Base-by-base conservation (phyloP, 805 yeast species). In the Candida qinlingensis region DNA sequence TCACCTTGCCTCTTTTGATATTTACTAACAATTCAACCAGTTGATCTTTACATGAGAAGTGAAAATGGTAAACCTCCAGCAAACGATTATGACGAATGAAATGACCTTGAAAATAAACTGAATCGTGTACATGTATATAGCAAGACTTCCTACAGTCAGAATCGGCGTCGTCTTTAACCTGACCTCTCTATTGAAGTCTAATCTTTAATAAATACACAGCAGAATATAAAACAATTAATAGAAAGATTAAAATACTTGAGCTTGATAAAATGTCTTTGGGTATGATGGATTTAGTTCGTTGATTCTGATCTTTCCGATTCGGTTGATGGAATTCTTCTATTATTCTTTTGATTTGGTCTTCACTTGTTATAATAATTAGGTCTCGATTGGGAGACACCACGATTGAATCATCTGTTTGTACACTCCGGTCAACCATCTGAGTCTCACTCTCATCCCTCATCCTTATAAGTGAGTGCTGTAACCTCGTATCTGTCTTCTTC, bases 1-100 rank as follows among this genome's bases (percentile, higher is more conserved):
- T 37, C 7, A 37, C 11, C 10, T 13, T 33, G 13, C 19, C 7
- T 33, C 28, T 19, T 7, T 13, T 19, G 8, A 19, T 35, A 31
- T 45, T 39, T 42, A 44, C 41, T 30, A 35, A 34, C 43, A 30
- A 36, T 29, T 39, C 70, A 8, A n/a, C 12, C 33, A 47, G 50
- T 91, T 50, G 97, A 91, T 63, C 64, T 86, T 55, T 91, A 91
- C 60, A 76, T 91, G 85, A 79, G 91, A 57, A 81, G 87, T 58
- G 97, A 90, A 56, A 77, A 83, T 62, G 82, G 83, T 4, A 77
- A 78, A 42, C 97, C 98, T 27, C 97, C 98, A 19, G 63, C 74
- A 42, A 84, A 87, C 61, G 98, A 94, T 69, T 94, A 90, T 67
- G 95, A 90, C 61, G 76, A 75, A 40, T 78, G 58, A 64, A 42